phyloP scores from a whole-genome alignment of 371 early-diverging fungal genomes.

The Choanephora cucurbitarum region DNA sequence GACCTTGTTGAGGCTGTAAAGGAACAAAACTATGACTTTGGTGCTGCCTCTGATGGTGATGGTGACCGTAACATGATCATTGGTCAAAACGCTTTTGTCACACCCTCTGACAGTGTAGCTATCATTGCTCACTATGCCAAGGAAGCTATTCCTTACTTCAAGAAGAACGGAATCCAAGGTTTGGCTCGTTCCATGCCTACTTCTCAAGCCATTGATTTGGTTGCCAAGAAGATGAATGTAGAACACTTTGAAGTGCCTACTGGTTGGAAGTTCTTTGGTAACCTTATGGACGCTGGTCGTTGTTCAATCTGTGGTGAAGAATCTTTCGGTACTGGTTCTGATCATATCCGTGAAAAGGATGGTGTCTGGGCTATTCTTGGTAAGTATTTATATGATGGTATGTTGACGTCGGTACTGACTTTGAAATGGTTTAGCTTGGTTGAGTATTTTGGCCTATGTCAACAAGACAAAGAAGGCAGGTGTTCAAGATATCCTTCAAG shows the following conservation, averaged over 20 bases:
- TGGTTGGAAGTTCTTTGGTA: slow-evolving; percentile 98
- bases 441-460: slow-evolving; percentile 86
- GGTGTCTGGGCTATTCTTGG: slow-evolving; percentile 96
- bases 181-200: slow-evolving; percentile 97
- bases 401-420: slow-evolving; percentile 13
- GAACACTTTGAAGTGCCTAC: slow-evolving; percentile 91
- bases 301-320: slow-evolving; percentile 98
- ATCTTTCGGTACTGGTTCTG: slow-evolving; percentile 96
- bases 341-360: slow-evolving; percentile 98
- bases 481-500: slow-evolving; percentile 79
- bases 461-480: slow-evolving; percentile 57
- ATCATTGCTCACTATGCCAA: slow-evolving; percentile 91
- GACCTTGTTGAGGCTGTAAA: slow-evolving; percentile 90
- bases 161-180: slow-evolving; percentile 82
- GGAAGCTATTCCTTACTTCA: slow-evolving; percentile 90
- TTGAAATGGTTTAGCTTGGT: slow-evolving; percentile 71
- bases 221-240: slow-evolving; percentile 81
- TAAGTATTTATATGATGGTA: slow-evolving; percentile 23
- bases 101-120: slow-evolving; percentile 97
- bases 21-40: slow-evolving; percentile 80
- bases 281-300: slow-evolving; percentile 96
- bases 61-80: slow-evolving; percentile 98
- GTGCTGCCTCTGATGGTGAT: slow-evolving; percentile 95
- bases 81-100: slow-evolving; percentile 91
- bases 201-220: slow-evolving; percentile 86